Evolutionary conservation across 208 protist species (phyloP), one percentile per base, ranked within the genome.

Genomic region (Trypanosoma boissoni): DNA sequence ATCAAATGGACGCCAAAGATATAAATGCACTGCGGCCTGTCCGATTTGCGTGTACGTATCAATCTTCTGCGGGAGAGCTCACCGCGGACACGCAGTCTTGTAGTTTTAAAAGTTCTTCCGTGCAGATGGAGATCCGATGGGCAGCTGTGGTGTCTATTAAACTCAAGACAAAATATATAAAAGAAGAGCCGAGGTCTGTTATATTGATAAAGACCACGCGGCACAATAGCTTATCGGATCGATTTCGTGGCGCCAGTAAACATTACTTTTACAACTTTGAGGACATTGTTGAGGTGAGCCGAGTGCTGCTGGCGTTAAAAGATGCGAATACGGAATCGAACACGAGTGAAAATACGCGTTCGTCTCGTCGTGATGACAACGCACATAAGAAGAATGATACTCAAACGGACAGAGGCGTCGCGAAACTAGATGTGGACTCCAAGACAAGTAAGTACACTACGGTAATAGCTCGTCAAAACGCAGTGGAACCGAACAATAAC

Each of bases 231-330:
- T 55, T 52, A 48, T 72, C 46, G 20, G 43, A 21, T 43, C 36
- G 42, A 46, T 43, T 60, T 34, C 27, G 52, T 29, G 37, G 20
- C 61, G 5, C 71, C 70, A 63, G 64, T 21, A 68, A 76, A 50
- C 86, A 84, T 57, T 86, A 82, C 50, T 89, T 95, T 52, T 91
- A 89, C 45, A 62, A 75, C 16, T 91, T 95, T 49, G 64, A 88
- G 9, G 84, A 95, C 51, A 73, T 95, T 36, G 76, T 95, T 1
- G 68, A 72, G 2, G 80, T 68, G 12, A 67, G 83, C 49, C 81
- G 80, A 39, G 51, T 58, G 46, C 29, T 78, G 54, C 68, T 65
- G 63, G 23, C 29, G 61, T 20, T 52, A 44, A 24, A 64, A 61
- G 37, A 72, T 58, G 46, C 5, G 24, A 5, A 16, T 14, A 18